phyloP scores from a whole-genome alignment of 495 filamentous ascomycete genomes.

The Lasiosphaeria miniovina region DNA sequence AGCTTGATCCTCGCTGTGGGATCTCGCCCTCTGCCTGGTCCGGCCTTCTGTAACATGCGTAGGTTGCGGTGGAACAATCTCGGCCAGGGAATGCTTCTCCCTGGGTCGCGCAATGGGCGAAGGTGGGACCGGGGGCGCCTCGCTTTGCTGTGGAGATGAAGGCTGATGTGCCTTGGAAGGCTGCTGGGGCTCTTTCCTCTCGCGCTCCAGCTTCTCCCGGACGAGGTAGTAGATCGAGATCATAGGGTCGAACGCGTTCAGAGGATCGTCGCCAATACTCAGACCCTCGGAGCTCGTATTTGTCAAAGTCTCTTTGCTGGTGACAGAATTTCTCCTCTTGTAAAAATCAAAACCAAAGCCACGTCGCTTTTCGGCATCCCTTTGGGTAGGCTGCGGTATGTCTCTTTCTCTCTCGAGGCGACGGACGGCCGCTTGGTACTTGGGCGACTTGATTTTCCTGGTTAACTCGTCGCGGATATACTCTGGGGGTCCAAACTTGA shows the following conservation, averaged over 20 bases:
- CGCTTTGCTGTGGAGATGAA: slow-evolving; percentile 23
- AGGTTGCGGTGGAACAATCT: slow-evolving; percentile 76
- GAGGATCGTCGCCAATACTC: slow-evolving; percentile 76
- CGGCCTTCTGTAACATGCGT: slow-evolving; percentile 82
- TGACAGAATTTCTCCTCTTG: slow-evolving; percentile 83
- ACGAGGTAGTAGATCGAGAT: slow-evolving; percentile 96
- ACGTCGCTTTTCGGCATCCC: slow-evolving; percentile 75
- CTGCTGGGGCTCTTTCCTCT: slow-evolving; percentile 43
- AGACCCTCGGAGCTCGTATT: slow-evolving; percentile 80
- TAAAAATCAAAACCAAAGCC: slow-evolving; percentile 95
- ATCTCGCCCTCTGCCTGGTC: slow-evolving; percentile 79
- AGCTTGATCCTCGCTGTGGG: slow-evolving; percentile 93
- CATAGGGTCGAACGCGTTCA: slow-evolving; percentile 91
- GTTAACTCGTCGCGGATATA: slow-evolving; percentile 77
- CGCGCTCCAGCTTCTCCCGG: slow-evolving; percentile 86
- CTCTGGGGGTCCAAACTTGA: slow-evolving; percentile 90
- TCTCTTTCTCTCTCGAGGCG: slow-evolving; percentile 62
- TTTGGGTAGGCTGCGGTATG: slow-evolving; percentile 52
- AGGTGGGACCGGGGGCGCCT: slow-evolving; percentile 22
- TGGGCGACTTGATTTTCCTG: slow-evolving; percentile 80
- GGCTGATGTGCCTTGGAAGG: slow-evolving; percentile 26
- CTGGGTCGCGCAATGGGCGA: slow-evolving; percentile 45
- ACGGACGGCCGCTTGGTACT: slow-evolving; percentile 80
- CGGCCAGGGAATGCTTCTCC: slow-evolving; percentile 50
- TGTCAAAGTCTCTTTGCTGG: slow-evolving; percentile 86